A percentile compares a stretch with the other conserved stretches of the same genome.
These are phyloP conservation scores for Beauveria sp. DNA, from an alignment of 2,329 filamentous ascomycete species.

Conservation along the genomic window DNA sequence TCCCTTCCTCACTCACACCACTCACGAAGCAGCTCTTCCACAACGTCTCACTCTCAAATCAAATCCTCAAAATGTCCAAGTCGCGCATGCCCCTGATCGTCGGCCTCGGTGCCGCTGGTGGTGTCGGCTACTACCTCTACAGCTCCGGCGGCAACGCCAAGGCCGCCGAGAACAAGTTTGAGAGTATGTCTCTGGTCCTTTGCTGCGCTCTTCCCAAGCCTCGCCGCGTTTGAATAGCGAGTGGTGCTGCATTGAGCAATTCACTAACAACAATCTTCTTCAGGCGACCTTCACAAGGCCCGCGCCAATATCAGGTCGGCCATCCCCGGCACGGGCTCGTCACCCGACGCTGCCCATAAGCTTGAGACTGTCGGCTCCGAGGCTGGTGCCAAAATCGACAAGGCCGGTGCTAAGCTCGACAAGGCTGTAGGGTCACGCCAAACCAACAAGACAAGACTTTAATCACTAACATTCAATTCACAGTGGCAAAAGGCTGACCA, in stretches of 20 bases:
- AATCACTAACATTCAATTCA: neutral
- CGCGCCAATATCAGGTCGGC: slow-evolving; percentile 60
- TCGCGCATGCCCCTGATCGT: slow-evolving; percentile 42
- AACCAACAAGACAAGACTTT: too few species aligned
- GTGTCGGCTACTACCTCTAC: slow-evolving; percentile 87
- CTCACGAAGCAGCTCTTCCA: neutral
- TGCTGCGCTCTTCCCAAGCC: neutral
- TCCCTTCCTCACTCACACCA: neutral
- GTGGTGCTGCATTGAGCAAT: neutral
- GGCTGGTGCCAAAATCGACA: slow-evolving; percentile 57
- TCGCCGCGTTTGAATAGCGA: neutral
- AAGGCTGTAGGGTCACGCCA: slow-evolving; percentile 48
- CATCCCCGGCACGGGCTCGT: slow-evolving; percentile 49
- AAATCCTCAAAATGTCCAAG: slow-evolving; percentile 34
- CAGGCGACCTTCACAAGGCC: slow-evolving; percentile 70
- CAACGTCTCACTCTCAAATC: neutral
- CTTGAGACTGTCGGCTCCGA: slow-evolving; percentile 39
- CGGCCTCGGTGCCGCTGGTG: slow-evolving; percentile 57
- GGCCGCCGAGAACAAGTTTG: slow-evolving; percentile 76
- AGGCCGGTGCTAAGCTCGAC: slow-evolving; percentile 53
- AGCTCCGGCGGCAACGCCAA: slow-evolving; percentile 72
- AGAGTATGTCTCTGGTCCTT: slow-evolving; percentile 50
- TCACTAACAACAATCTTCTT: neutral
- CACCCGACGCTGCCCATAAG: slow-evolving; percentile 54
- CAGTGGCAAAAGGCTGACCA: slow-evolving; percentile 51